Evolutionary conservation across 345 rosid species (phyloP).

Genomic region (Euphorbia lathyris): DNA sequence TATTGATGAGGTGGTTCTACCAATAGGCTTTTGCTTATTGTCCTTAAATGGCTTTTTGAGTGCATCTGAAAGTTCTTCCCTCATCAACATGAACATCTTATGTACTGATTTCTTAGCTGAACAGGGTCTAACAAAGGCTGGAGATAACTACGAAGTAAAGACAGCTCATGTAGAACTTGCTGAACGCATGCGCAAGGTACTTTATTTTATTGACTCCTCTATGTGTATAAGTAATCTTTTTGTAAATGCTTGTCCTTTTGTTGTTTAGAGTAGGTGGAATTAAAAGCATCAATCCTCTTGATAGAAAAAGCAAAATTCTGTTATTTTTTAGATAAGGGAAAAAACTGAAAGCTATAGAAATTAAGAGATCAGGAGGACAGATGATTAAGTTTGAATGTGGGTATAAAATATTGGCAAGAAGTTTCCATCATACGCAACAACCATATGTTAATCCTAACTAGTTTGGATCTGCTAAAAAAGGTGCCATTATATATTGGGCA

Average conservation of each 20-base stretch:
- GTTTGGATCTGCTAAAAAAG: too few species aligned
- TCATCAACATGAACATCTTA: conserved; percentile 1
- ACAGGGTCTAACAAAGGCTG: conserved; percentile 93
- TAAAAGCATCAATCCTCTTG: neutral
- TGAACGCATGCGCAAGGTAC: conserved; percentile 98
- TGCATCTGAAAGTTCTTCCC: neutral
- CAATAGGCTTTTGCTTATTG: conserved; percentile 19
- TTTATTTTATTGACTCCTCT: neutral
- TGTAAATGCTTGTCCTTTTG: neutral
- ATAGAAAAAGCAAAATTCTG: neutral
- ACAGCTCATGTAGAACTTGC: conserved; percentile 97
- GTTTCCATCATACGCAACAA: neutral
- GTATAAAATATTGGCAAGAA: neutral
- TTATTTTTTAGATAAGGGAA: neutral
- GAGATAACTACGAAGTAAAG: conserved; percentile 95
- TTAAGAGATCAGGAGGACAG: neutral
- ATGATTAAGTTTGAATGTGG: neutral
- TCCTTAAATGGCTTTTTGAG: conserved; percentile 5
- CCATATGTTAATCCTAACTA: too few species aligned
- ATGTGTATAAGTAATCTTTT: neutral
- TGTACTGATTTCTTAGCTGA: conserved; percentile 22
- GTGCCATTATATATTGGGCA: neutral
- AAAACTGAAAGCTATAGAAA: neutral
- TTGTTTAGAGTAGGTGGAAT: neutral
- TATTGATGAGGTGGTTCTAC: conserved; percentile 16